Base-by-base conservation (phyloP, 1,139 yeast genomes). In the Saccharomycopsis hybrid region DNA sequence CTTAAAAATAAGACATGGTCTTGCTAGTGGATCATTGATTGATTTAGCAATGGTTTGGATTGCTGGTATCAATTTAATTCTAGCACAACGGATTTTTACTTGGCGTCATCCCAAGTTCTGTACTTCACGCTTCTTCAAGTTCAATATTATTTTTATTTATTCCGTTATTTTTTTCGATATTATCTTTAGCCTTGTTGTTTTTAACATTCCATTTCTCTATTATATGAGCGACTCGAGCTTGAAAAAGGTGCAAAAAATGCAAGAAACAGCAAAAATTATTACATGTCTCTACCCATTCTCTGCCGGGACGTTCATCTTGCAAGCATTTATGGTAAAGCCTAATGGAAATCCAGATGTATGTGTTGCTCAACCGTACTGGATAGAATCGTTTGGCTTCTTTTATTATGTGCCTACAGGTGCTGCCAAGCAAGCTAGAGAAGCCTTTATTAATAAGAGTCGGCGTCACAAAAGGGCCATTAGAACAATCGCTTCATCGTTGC, bases 61-160 rank as follows among this genome's bases (percentile, higher is more conserved):
- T 18, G 18, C 18, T 18, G 18, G 18, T 18, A 18, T 18, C 18
- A 18, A 18, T 18, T 18, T 18, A 18, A 18, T 18, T 18, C 18
- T 18, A 18, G 18, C 18, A 18, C 18, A 18, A 18, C 18, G 18
- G 18, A 18, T 18, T 18, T 18, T 18, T 18, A 18, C 90, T 5
- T 83, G 92, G 88, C 71, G 86, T 60, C 94, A 85, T 61, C 94
- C 95, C 2, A 84, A 80, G 46, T 78, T 85, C 31, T 94, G 92
- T 50, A 72, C 80, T 27, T 64, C 77, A 43, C 67, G 63, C 50
- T 59, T 73, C 44, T 81, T 83, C 60, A 79, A 84, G 79, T 56
- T 58, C 13, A 53, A 70, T 41, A 81, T 85, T 85, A 61, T 74
- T 44, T 49, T 63, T 1, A 59, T 78, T 37, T 85, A 85, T 62